A percentile compares a stretch with the other conserved stretches of the same genome.
phyloP scores from a whole-genome alignment of 2,329 filamentous ascomycete species.

The Albophoma yamanashiensis region DNA sequence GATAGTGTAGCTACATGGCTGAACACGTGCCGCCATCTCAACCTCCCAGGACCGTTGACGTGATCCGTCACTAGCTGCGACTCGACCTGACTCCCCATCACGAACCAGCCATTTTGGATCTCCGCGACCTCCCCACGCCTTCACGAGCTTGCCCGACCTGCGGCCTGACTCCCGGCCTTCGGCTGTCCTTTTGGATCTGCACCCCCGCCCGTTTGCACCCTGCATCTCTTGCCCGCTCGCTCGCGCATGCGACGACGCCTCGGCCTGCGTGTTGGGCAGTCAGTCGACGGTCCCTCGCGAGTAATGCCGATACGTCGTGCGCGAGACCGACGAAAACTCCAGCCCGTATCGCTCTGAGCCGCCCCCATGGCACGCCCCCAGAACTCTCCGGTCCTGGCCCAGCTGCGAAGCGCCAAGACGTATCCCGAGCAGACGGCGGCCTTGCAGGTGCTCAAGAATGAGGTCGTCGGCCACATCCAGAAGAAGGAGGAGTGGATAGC shows the following conservation, averaged over 20 bases:
- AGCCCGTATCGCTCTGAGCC: constrained; percentile 2
- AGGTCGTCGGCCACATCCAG: constrained; percentile 77
- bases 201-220: not conserved
- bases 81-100: not conserved
- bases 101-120: not conserved
- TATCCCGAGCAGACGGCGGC: constrained; percentile 44
- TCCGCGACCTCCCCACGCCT: not conserved
- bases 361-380: constrained; percentile 42
- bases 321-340: constrained; percentile 2
- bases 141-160: not conserved
- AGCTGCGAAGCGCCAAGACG: constrained; percentile 44
- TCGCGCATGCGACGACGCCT: constrained; percentile 1
- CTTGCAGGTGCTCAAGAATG: constrained; percentile 72
- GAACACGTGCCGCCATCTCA: not conserved
- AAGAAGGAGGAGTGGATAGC: constrained; percentile 73
- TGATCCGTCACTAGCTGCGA: not conserved
- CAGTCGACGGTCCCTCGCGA: not conserved
- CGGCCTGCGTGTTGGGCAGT: not conserved
- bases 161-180: not conserved
- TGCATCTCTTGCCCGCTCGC: not conserved
- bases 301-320: constrained; percentile 6
- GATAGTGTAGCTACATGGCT: not conserved
- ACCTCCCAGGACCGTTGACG: not conserved
- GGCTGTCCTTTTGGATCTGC: not conserved
- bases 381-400: constrained; percentile 41